These are phyloP conservation scores for Nicotiana noctiflora DNA, from an alignment of 257 asterid genomes.

Conservation along the genomic window DNA sequence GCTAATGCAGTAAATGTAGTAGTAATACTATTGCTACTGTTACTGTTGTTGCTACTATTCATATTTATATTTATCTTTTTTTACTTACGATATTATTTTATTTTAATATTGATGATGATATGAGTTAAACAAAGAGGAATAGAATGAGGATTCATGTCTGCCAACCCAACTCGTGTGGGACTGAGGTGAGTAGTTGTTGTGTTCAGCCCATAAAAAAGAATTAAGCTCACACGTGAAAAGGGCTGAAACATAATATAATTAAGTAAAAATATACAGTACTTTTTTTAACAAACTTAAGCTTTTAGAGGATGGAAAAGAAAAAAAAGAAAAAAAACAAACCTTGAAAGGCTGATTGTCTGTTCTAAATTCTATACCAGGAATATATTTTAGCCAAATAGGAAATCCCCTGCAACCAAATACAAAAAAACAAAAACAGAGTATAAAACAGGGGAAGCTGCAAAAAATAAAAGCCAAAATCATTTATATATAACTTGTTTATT, in stretches of 20 bases:
- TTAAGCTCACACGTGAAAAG: background rate
- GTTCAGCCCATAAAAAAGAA: background rate
- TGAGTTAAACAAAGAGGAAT: no score
- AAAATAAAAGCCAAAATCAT: background rate
- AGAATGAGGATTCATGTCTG: no score
- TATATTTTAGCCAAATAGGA: conserved; percentile 91
- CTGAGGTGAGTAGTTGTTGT: background rate
- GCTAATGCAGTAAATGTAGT: no score
- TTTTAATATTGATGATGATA: no score
- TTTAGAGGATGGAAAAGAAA: background rate
- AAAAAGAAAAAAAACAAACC: conserved; percentile 30
- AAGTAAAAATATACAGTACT: background rate
- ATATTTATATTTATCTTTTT: no score
- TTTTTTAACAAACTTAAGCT: background rate
- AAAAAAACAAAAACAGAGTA: conserved; percentile 27
- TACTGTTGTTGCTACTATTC: no score
- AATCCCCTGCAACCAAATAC: conserved; percentile 63
- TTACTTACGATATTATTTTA: no score
- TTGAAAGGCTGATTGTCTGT: conserved; percentile 82
- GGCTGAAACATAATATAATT: background rate
- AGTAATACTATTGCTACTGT: no score
- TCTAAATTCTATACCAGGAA: conserved; percentile 78
- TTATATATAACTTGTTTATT: background rate
- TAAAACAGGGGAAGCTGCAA: conserved; percentile 17
- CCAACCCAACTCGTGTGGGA: no score